phyloP scores from a whole-genome alignment of 1,284 basidiomycete genomes.

The Hemileia vastatrix region DNA sequence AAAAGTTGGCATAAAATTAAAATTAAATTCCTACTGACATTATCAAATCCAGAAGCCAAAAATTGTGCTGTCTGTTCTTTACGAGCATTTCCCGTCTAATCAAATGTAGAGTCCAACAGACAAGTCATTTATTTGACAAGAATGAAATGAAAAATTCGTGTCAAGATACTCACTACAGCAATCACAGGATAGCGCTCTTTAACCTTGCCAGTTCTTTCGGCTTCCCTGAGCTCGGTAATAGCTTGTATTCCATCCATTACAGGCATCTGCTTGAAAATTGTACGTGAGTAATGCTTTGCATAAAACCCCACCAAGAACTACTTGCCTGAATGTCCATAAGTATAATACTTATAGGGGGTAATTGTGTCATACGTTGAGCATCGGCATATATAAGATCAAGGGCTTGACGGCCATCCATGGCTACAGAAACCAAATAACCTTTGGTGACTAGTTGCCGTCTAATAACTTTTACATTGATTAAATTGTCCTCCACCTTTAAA shows the following conservation, averaged over 20 bases:
- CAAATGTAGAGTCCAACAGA: not conserved
- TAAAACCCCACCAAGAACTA: constrained; percentile 12
- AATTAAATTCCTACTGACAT: not conserved
- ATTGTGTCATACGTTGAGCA: not conserved
- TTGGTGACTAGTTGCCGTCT: constrained; percentile 12
- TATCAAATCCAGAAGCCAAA: constrained; percentile 18
- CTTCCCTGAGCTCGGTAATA: constrained; percentile 18
- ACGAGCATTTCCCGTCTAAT: constrained; percentile 16
- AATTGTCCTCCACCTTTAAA: constrained; percentile 20
- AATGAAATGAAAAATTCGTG: not conserved
- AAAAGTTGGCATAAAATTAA: not conserved
- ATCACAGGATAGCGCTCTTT: constrained; percentile 20
- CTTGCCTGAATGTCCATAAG: constrained; percentile 23
- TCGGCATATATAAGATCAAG: constrained; percentile 12
- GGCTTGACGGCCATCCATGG: constrained; percentile 18
- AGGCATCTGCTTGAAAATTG: not conserved
- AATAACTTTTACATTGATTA: constrained; percentile 20
- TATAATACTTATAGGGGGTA: constrained; percentile 9
- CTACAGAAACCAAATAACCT: constrained; percentile 15
- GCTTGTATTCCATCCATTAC: constrained; percentile 21
- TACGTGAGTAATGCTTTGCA: not conserved
- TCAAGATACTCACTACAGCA: constrained; percentile 14
- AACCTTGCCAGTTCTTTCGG: constrained; percentile 13
- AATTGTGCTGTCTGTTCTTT: constrained; percentile 22
- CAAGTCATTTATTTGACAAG: not conserved